Evolutionary conservation across 108 stramenopile genomes (phyloP).

Genomic region (Pseudonitzschia delicatissima): DNA sequence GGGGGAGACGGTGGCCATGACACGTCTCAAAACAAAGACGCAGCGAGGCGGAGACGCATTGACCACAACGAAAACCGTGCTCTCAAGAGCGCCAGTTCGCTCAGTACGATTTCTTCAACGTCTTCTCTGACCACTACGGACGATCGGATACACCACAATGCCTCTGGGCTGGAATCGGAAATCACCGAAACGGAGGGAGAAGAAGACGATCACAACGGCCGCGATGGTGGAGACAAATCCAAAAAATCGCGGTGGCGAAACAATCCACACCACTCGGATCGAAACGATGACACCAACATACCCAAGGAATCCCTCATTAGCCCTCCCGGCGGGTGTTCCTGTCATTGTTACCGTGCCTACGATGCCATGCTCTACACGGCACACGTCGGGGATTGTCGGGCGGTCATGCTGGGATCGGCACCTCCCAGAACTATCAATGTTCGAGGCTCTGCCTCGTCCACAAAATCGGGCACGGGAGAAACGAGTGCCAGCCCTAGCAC

Average conservation of each 20-base stretch:
- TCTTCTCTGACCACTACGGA: slow-evolving; percentile 64
- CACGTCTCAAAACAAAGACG: slow-evolving; percentile 76
- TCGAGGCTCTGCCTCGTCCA: slow-evolving; percentile 32
- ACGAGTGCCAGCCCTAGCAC: neutral
- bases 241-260: slow-evolving; percentile 15
- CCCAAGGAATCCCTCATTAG: slow-evolving; percentile 46
- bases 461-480: neutral
- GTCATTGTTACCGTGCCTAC: slow-evolving; percentile 74
- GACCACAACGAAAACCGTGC: slow-evolving; percentile 61
- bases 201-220: slow-evolving; percentile 52
- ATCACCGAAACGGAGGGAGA: slow-evolving; percentile 79
- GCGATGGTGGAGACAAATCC: slow-evolving; percentile 25
- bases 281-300: neutral
- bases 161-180: slow-evolving; percentile 65
- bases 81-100: slow-evolving; percentile 64
- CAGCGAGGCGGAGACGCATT: slow-evolving; percentile 65
- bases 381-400: slow-evolving; percentile 85
- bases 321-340: slow-evolving; percentile 60
- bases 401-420: slow-evolving; percentile 74
- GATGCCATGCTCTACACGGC: slow-evolving; percentile 82
- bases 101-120: slow-evolving; percentile 68
- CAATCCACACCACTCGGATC: slow-evolving; percentile 19
- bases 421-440: slow-evolving; percentile 83
- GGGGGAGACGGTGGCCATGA: slow-evolving; percentile 49
- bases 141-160: slow-evolving; percentile 35